Evolutionary conservation across 176 grass and related monocot genomes (phyloP).

Genomic region (Guadua angustifolia): DNA sequence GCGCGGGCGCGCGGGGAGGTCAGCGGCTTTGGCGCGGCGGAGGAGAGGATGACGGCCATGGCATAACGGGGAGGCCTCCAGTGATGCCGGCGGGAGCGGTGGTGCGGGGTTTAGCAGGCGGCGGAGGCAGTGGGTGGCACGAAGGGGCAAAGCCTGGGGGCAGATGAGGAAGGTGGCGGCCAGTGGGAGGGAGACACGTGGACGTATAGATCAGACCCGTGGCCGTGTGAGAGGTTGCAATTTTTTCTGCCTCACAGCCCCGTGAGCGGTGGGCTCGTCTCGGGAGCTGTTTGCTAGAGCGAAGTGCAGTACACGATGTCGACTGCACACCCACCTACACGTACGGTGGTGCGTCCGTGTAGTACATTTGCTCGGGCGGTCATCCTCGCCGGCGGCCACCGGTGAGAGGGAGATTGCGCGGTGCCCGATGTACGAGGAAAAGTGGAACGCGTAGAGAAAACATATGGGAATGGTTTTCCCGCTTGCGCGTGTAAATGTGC

Average conservation of each 20-base stretch:
- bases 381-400: neutral
- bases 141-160: neutral
- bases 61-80: constrained; percentile 53
- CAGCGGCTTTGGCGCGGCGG: constrained; percentile 21
- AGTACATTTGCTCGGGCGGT: neutral
- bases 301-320: constrained; percentile 22
- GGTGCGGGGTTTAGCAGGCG: neutral
- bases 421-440: no score
- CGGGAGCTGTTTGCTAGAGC: neutral
- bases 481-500: no score
- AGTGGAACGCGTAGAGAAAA: no score
- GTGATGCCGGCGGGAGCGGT: constrained; percentile 18
- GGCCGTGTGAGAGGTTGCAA: constrained; percentile 32
- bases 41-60: constrained; percentile 58
- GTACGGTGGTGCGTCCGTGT: neutral
- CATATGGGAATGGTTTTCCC: no score
- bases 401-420: neutral
- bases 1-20: neutral
- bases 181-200: constrained; percentile 40
- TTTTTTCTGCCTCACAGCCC: neutral
- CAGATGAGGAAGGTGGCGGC: constrained; percentile 52
- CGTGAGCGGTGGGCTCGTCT: neutral
- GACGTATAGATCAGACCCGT: constrained; percentile 51
- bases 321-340: neutral
- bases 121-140: neutral